Conservation (phyloP, 345 rosid genomes). For the Syzygium jambos region DNA sequence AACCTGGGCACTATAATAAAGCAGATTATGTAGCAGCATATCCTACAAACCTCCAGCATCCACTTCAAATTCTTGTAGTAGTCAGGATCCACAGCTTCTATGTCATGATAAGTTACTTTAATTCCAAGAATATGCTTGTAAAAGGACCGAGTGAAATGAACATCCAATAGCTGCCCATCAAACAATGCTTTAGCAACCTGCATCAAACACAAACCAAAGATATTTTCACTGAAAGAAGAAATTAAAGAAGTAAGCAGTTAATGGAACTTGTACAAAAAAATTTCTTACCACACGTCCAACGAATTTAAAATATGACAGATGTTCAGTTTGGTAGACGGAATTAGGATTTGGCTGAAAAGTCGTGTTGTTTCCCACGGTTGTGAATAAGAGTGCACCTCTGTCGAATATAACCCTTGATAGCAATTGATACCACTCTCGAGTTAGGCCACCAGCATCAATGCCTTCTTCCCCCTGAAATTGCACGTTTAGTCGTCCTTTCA, state of each 20-base stretch:
- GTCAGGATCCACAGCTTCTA: slow-evolving; percentile 99
- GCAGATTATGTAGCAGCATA: not conserved
- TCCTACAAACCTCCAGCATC: slow-evolving; percentile 80
- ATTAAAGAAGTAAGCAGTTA: not conserved
- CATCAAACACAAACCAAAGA: slow-evolving; percentile 10
- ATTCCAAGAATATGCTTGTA: slow-evolving; percentile 93
- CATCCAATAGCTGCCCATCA: slow-evolving; percentile 98
- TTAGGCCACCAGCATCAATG: slow-evolving; percentile 97
- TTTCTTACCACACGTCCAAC: slow-evolving; percentile 87
- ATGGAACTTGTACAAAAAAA: slow-evolving; percentile 2
- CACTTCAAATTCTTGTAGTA: slow-evolving; percentile 95
- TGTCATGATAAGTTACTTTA: slow-evolving; percentile 97
- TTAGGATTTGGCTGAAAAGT: slow-evolving; percentile 98
- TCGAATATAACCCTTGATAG: slow-evolving; percentile 92
- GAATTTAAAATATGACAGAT: slow-evolving; percentile 92
- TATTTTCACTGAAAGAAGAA: not conserved
- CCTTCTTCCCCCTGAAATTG: slow-evolving; percentile 99
- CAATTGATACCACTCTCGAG: slow-evolving; percentile 97
- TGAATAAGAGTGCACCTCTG: slow-evolving; percentile 90
- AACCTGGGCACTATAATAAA: not conserved
- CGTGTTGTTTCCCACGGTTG: slow-evolving; percentile 88
- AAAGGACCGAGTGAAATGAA: slow-evolving; percentile 90
- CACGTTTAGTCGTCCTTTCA: slow-evolving; percentile 87
- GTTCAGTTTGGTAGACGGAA: slow-evolving; percentile 94
- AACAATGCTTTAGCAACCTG: slow-evolving; percentile 93